phyloP scores from a whole-genome alignment of 495 filamentous ascomycete species.

The Ramalina intermedia region DNA sequence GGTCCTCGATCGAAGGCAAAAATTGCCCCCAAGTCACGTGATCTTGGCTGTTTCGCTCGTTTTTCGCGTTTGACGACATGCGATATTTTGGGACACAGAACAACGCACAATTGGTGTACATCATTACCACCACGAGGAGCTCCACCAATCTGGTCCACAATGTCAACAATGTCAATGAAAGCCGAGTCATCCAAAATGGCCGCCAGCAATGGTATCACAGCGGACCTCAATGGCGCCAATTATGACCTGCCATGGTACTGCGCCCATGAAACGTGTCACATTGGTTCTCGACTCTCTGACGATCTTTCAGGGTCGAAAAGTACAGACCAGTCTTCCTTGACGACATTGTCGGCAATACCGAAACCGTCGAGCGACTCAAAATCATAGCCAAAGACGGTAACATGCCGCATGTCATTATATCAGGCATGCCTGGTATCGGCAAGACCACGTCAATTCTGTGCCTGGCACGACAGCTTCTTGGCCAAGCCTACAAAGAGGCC shows the following conservation, averaged over 20 bases:
- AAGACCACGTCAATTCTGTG: slow-evolving; percentile 96
- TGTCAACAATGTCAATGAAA: slow-evolving; percentile 1
- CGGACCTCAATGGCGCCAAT: slow-evolving; percentile 42
- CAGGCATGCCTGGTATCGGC: slow-evolving; percentile 96
- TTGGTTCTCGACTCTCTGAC: slow-evolving; percentile 5
- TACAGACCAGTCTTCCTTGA: slow-evolving; percentile 89
- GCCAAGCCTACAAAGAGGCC: slow-evolving; percentile 92
- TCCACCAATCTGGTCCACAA: neutral
- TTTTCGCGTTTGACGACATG: too few relatives aligned
- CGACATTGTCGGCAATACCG: slow-evolving; percentile 93
- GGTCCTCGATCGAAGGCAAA: too few relatives aligned
- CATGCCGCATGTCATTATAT: slow-evolving; percentile 99
- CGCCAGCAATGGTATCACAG: slow-evolving; percentile 49
- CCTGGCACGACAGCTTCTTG: slow-evolving; percentile 80
- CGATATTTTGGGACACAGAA: neutral
- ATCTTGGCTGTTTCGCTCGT: too few relatives aligned
- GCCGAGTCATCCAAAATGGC: slow-evolving; percentile 38
- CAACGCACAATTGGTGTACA: neutral
- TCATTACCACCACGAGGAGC: neutral
- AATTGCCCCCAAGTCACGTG: too few relatives aligned
- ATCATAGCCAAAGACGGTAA: slow-evolving; percentile 99
- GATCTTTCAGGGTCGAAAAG: slow-evolving; percentile 67
- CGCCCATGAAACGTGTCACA: neutral
- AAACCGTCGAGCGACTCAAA: slow-evolving; percentile 93
- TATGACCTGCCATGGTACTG: slow-evolving; percentile 62